Percentiles rank a stretch among this genome's conserved stretches.
These are phyloP conservation scores for Rhizoctonia solani DNA, from an alignment of 1,284 basidiomycete genomes.

Conservation along the genomic window DNA sequence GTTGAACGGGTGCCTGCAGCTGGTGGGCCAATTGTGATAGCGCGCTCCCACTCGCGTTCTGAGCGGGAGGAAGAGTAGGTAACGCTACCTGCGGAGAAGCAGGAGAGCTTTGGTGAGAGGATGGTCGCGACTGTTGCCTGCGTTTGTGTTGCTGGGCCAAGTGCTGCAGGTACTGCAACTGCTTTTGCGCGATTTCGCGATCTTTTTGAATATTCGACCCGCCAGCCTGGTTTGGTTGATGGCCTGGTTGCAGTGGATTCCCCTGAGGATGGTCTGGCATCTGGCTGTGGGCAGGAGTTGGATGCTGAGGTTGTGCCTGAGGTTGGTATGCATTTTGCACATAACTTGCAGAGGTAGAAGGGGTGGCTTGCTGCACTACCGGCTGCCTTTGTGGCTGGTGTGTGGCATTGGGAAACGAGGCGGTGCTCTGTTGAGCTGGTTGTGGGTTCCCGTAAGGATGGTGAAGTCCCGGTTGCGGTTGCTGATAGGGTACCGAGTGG, in stretches of 20 bases:
- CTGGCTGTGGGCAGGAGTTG: too few species aligned
- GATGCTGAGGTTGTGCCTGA: slow-evolving; percentile 14
- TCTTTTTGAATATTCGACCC: neutral
- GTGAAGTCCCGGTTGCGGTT: too few species aligned
- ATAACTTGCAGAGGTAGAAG: too few species aligned
- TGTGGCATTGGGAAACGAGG: neutral
- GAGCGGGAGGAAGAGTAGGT: neutral
- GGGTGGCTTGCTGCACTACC: neutral
- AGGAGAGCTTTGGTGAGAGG: neutral
- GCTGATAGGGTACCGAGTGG: too few species aligned
- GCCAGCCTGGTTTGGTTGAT: neutral
- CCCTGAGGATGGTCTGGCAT: neutral
- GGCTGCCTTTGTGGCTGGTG: neutral
- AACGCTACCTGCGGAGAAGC: too few species aligned
- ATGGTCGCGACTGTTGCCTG: neutral
- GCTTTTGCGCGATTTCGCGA: slow-evolving; percentile 12
- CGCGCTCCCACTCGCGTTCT: too few species aligned
- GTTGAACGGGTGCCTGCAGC: neutral
- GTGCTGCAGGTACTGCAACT: neutral
- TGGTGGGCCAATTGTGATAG: neutral
- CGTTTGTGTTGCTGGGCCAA: slow-evolving; percentile 13
- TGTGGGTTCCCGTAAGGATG: neutral
- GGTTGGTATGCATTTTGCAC: too few species aligned
- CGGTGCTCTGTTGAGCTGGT: neutral
- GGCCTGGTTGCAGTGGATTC: slow-evolving; percentile 4